Percentiles rank a stretch among this genome's conserved stretches.
These are phyloP conservation scores for Rhynchospora tenuis DNA, from an alignment of 176 grass and related monocot genomes.

Conservation along the genomic window DNA sequence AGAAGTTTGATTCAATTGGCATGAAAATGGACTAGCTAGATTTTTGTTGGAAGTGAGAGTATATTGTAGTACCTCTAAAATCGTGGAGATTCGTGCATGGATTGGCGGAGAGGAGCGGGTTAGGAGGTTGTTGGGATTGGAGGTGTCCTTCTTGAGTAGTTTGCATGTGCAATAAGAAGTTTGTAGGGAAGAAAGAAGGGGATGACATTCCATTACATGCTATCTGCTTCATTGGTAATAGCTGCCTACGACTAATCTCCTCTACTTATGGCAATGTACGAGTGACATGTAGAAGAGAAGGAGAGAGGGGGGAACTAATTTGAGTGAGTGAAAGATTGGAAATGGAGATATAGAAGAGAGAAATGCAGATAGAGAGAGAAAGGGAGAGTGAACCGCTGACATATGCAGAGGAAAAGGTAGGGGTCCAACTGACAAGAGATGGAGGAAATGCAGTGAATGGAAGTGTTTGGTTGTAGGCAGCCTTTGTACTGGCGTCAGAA, in stretches of 20 bases:
- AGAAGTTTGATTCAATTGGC: neutral
- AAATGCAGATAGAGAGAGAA: slow-evolving; percentile 22
- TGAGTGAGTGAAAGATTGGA: neutral
- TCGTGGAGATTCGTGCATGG: slow-evolving; percentile 73
- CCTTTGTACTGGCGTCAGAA: slow-evolving; percentile 18
- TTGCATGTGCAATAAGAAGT: slow-evolving; percentile 89
- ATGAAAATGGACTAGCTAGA: neutral
- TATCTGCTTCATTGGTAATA: slow-evolving; percentile 49
- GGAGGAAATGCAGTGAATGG: slow-evolving; percentile 20
- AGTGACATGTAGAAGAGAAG: slow-evolving; percentile 33
- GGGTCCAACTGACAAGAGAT: slow-evolving; percentile 23
- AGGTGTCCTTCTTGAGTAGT: slow-evolving; percentile 53
- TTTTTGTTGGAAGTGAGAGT: neutral
- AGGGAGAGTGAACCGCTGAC: slow-evolving; percentile 24
- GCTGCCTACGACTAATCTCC: neutral
- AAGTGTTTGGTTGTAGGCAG: slow-evolving; percentile 13
- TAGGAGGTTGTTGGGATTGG: slow-evolving; percentile 30
- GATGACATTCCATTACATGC: slow-evolving; percentile 84
- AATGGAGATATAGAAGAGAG: slow-evolving; percentile 22
- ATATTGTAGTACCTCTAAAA: slow-evolving; percentile 34
- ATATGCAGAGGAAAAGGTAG: slow-evolving; percentile 27
- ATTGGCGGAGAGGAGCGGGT: slow-evolving; percentile 45
- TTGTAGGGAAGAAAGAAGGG: slow-evolving; percentile 81
- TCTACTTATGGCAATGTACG: slow-evolving; percentile 19
- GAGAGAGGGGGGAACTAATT: neutral